phyloP scores from a whole-genome alignment of 169 alveolate species.

The Plasmodium reichenowi region DNA sequence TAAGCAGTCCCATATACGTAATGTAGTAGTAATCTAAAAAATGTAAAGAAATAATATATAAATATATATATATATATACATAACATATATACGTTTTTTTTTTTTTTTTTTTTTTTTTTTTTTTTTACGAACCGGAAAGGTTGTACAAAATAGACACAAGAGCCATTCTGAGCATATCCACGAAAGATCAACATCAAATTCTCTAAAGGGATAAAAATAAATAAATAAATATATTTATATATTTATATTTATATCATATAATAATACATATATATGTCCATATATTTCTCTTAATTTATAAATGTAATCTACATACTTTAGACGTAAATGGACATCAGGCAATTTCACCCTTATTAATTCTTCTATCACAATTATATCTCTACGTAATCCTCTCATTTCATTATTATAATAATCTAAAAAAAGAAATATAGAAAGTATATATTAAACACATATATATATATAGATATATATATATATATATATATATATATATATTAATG shows the following conservation, averaged over 20 bases:
- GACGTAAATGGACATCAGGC: slow-evolving; percentile 80
- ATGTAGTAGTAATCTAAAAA: slow-evolving; percentile 84
- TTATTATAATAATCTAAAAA: slow-evolving; percentile 85
- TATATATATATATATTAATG: background rate
- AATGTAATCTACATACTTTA: slow-evolving; percentile 77
- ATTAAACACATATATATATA: slow-evolving; percentile 5
- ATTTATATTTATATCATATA: background rate
- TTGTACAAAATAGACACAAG: slow-evolving; percentile 85
- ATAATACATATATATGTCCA: background rate
- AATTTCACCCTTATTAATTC: slow-evolving; percentile 79
- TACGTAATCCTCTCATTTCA: slow-evolving; percentile 87
- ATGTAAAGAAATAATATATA: slow-evolving; percentile 2
- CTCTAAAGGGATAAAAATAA: slow-evolving; percentile 67
- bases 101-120: background rate
- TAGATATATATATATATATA: background rate
- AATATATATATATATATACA: background rate
- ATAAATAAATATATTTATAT: background rate
- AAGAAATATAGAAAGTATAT: slow-evolving; percentile 11
- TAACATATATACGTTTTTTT: background rate
- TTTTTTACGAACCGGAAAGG: slow-evolving; percentile 82
- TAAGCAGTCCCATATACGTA: slow-evolving; percentile 90
- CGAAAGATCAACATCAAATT: slow-evolving; percentile 84
- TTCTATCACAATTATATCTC: slow-evolving; percentile 88
- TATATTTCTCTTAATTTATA: background rate
- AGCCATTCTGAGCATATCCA: slow-evolving; percentile 91